Conservation (phyloP, 1,139 yeast genomes). For the Sugiyamaella xylanicola region DNA sequence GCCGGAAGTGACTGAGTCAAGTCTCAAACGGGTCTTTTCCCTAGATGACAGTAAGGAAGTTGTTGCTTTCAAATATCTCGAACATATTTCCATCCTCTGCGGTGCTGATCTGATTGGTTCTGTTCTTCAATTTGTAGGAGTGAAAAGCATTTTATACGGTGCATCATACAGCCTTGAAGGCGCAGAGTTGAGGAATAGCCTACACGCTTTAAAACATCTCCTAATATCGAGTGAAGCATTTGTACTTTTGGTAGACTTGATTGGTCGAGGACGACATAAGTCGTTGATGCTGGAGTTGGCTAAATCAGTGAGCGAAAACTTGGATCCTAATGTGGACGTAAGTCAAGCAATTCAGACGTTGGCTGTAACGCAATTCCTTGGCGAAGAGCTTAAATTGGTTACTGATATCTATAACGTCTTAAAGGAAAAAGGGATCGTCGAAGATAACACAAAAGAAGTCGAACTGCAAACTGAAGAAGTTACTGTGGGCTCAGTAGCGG, state of each 20-base stretch:
- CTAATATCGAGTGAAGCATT: conserved; percentile 23
- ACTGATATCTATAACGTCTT: not conserved
- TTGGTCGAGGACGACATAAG: not conserved
- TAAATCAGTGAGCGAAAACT: conserved; percentile 6
- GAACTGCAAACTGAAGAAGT: too few species aligned
- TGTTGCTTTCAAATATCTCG: conserved; percentile 15
- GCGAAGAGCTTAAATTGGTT: not conserved
- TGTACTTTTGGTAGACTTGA: conserved; percentile 6
- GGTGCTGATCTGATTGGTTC: conserved; percentile 26
- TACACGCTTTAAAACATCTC: conserved; percentile 10
- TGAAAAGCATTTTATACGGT: conserved; percentile 25
- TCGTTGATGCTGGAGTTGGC: not conserved
- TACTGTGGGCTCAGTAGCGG: too few species aligned
- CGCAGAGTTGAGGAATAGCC: conserved; percentile 16
- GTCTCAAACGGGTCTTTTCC: conserved; percentile 27
- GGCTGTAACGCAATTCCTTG: not conserved
- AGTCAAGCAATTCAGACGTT: not conserved
- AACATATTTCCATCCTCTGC: conserved; percentile 24
- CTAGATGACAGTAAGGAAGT: conserved; percentile 19
- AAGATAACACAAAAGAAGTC: not conserved
- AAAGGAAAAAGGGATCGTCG: conserved; percentile 10
- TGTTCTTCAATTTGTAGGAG: conserved; percentile 31
- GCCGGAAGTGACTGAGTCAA: conserved; percentile 29
- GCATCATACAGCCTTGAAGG: conserved; percentile 24
- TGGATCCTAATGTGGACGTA: conserved; percentile 1